Base-by-base conservation (phyloP, 2,329 filamentous ascomycete genomes). In the Colletotrichum echinochloae region DNA sequence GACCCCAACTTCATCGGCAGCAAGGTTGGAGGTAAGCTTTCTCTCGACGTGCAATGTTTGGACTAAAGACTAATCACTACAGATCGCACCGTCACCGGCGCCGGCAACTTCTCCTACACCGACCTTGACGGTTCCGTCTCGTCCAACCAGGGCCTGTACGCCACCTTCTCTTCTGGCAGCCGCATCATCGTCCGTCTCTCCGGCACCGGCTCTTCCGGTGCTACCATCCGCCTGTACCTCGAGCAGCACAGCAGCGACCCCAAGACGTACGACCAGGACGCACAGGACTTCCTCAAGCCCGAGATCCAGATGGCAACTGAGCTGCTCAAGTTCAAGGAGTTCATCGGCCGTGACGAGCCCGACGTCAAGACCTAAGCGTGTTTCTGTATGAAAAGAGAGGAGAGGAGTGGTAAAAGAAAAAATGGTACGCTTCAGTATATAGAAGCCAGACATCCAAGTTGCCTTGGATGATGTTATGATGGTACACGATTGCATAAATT, bases 81-180 rank as follows among this genome's bases (percentile, higher is more conserved):
- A 89, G 88, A 87, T 74, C 93, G 92, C 80, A 97, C 94, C 78
- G 94, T 98, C 52, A 85, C 90, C 60, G 93, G 97, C 77, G 95
- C 95, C 8, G 96, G 95, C 74, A 95, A 99, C 88, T 99, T 99
- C 83, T 94, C 94, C 39, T 99, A 99, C 88, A 98, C 94, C 11
- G 96, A 99, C 79, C 91, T 99, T n/a, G 96, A 99, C 78, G 96
- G 95, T 72, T 97, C 94, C 74, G 94, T 98, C 65, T 92, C 94
- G 78, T 94, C 94, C 80, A 97, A 98, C 86, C 96, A 99, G 85
- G 96, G 96, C 74, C 90, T 99, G 76, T 99, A 93, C 79, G 93
- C 95, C 80, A 93, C 93, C 82, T 98, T 98, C 83, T 94, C 94
- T 65, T 95, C 97, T 70, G 95, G 95, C 73, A 97, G 94, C 84